A percentile compares a stretch with the other conserved stretches of the same genome.
These are phyloP conservation scores for Ophiostoma sp. DNA, from an alignment of 2,329 filamentous ascomycete species.

Conservation along the genomic window DNA sequence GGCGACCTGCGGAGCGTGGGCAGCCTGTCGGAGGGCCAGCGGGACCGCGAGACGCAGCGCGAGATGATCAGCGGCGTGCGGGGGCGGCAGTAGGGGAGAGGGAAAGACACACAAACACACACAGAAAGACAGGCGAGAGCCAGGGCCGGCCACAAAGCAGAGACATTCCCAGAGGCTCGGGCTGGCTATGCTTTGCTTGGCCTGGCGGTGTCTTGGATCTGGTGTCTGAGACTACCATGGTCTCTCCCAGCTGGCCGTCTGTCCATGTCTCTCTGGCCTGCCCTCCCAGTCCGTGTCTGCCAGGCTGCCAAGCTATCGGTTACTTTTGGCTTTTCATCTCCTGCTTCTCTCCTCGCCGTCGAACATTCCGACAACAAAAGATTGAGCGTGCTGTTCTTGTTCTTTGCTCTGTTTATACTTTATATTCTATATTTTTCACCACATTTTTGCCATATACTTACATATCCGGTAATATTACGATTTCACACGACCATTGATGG, in stretches of 20 bases:
- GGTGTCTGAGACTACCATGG: background rate
- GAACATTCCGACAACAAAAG: background rate
- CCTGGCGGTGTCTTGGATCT: background rate
- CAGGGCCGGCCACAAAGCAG: background rate
- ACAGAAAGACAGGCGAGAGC: background rate
- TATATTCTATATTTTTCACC: background rate
- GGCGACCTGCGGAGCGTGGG: constrained; percentile 86
- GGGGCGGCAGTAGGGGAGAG: constrained; percentile 28
- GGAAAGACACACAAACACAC: no score
- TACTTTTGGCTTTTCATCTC: background rate
- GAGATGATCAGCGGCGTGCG: constrained; percentile 72
- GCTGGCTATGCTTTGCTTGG: background rate
- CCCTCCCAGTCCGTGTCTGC: background rate
- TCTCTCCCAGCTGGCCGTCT: background rate
- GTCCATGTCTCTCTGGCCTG: background rate
- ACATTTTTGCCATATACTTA: background rate
- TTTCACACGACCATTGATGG: background rate
- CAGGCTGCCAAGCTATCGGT: no score
- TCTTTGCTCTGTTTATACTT: background rate
- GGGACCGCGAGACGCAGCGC: constrained; percentile 76
- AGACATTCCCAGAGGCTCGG: background rate
- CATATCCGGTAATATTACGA: constrained; percentile 1
- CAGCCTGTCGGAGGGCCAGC: constrained; percentile 75
- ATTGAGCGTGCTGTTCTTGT: background rate
- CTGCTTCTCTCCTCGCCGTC: background rate